Base-by-base conservation (phyloP, 148 eudicot genomes). In the Persicaria maculosa region DNA sequence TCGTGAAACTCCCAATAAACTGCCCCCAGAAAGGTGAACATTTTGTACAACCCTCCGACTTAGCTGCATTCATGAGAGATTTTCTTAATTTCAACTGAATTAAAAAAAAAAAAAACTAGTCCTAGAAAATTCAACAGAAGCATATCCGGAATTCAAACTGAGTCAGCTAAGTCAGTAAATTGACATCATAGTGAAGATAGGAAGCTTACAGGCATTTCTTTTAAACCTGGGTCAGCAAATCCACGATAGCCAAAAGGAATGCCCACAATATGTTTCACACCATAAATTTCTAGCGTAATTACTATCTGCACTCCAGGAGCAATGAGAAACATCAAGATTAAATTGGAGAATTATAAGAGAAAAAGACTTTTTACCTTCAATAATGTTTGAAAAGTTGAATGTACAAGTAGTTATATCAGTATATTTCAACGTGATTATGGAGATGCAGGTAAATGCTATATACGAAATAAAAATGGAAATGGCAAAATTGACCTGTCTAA, bases 161-260 rank as follows among this genome's bases (percentile, higher is more conserved):
- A 22, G 45, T 75, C 55, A 64, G 9, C 45, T 2, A 61, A 67
- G 46, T 6, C 10, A 73, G 44, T 46, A 2, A 44, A 19, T 62
- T 53, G 45, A 17, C 72, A 62, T 11, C 69, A 64, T n/a, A 22
- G 55, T 16, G 36, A 75, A 53, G 74, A 45, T 74, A 22, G 25
- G 59, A 53, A 77, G 80, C 95, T 90, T 81, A 93, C 97, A 4
- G 86, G 96, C 93, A 90, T 90, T 79, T 87, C 91, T 72, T 79
- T 78, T 70, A 90, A 74, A 67, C 80, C 90, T 80, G 83, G 82
- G 77, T 89, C 91, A 58, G 88, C 81, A 79, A 95, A 95, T 76
- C 98, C 98, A 65, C 98, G 98, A 73, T 92, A 95, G 72, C 98
- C 98, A 79, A 90, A 95, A 71, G 96, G 98, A 81, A 92, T 90